phyloP scores from a whole-genome alignment of 192 early-diverging fungal genomes.

The Mortierella claussenii region DNA sequence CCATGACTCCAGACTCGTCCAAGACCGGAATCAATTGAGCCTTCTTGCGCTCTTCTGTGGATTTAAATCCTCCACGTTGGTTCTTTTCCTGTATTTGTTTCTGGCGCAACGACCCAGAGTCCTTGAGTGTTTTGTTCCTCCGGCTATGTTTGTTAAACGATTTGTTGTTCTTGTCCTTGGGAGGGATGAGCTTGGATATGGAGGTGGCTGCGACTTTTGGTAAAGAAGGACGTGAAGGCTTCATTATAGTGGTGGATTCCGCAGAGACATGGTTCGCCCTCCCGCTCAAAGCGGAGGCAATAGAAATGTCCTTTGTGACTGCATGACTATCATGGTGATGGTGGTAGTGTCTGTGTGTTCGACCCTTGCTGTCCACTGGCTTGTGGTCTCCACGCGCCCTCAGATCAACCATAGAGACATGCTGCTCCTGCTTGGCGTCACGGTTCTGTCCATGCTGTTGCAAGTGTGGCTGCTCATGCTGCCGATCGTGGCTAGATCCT shows the following conservation, averaged over 20 bases:
- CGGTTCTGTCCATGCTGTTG: not conserved
- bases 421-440: not conserved
- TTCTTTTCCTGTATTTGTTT: conserved; percentile 24
- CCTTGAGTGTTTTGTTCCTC: no score
- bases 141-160: not conserved
- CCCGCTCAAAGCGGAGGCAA: no score
- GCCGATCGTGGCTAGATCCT: conserved; percentile 15
- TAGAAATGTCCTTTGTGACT: no score
- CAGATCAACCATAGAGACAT: not conserved
- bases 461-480: conserved; percentile 6
- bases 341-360: no score
- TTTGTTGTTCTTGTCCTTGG: not conserved
- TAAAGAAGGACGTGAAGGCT: no score
- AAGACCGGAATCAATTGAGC: conserved; percentile 31
- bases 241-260: no score
- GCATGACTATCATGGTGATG: no score
- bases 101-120: no score
- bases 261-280: no score
- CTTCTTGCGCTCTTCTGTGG: conserved; percentile 34
- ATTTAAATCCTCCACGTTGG: conserved; percentile 40
- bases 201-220: no score
- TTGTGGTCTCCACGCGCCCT: not conserved
- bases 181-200: no score
- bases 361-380: no score
- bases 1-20: conserved; percentile 31